Evolutionary conservation across 2,329 filamentous ascomycete species (phyloP).

Genomic region (Dactylellina leptospora): DNA sequence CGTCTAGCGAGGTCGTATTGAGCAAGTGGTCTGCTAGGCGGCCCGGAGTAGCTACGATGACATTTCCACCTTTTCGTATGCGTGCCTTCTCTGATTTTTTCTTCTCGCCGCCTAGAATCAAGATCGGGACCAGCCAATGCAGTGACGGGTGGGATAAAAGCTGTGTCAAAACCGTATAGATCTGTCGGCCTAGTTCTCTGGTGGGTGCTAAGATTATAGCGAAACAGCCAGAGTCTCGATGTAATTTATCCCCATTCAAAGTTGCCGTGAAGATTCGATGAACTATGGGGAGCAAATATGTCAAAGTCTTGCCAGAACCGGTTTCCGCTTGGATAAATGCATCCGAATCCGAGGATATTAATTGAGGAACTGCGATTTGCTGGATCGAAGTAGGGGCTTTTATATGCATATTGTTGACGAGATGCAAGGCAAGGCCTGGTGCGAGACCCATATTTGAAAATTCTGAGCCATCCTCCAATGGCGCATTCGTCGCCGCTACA

Average conservation of each 20-base stretch:
- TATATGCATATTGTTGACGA: slow-evolving; percentile 84
- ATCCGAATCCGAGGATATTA: slow-evolving; percentile 82
- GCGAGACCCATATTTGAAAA: slow-evolving; percentile 89
- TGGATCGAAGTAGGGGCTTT: slow-evolving; percentile 95
- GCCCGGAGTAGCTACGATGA: slow-evolving; percentile 92
- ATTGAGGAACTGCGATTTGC: slow-evolving; percentile 82
- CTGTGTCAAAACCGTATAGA: slow-evolving; percentile 75
- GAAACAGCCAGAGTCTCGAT: slow-evolving; percentile 87
- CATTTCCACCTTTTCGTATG: slow-evolving; percentile 91
- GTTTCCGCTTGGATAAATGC: slow-evolving; percentile 97
- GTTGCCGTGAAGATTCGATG: slow-evolving; percentile 75
- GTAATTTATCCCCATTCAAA: slow-evolving; percentile 66
- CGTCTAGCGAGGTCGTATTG: slow-evolving; percentile 86
- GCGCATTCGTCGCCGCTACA: slow-evolving; percentile 84
- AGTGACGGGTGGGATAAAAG: slow-evolving; percentile 69
- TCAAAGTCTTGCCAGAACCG: slow-evolving; percentile 94
- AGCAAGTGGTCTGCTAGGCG: slow-evolving; percentile 89
- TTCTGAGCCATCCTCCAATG: slow-evolving; percentile 80
- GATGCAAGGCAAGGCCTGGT: slow-evolving; percentile 78
- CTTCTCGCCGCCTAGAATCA: slow-evolving; percentile 77
- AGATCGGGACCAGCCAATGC: slow-evolving; percentile 92
- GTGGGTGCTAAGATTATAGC: slow-evolving; percentile 94
- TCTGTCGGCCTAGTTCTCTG: slow-evolving; percentile 92
- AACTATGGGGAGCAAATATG: slow-evolving; percentile 92
- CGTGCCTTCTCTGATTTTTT: slow-evolving; percentile 70